phyloP scores from a whole-genome alignment of 805 yeast genomes.

The Schwanniomyces pseudopolymorphus region DNA sequence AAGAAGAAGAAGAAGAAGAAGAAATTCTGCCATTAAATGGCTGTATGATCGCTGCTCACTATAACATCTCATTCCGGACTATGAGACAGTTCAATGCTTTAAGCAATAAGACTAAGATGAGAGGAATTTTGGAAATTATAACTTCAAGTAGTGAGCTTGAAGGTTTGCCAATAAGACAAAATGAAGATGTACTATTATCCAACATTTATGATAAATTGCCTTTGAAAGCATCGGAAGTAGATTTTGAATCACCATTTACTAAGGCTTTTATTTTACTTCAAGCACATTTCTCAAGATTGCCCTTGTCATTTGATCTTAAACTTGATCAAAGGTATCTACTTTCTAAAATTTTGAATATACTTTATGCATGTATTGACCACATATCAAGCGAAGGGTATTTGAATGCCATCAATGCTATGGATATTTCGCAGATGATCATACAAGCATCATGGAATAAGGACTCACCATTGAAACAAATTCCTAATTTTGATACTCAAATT shows the following conservation, averaged over 20 bases:
- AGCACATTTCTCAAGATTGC: conserved; percentile 72
- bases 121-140: conserved; percentile 61
- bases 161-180: conserved; percentile 55
- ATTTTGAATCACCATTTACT: conserved; percentile 54
- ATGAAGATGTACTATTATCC: conserved; percentile 51
- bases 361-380: conserved; percentile 71
- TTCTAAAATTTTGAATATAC: conserved; percentile 45
- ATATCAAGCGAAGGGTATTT: conserved; percentile 78
- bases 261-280: conserved; percentile 78
- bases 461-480: conserved; percentile 77
- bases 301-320: conserved; percentile 57
- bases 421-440: conserved; percentile 80
- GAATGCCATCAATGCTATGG: conserved; percentile 81
- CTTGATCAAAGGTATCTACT: conserved; percentile 58
- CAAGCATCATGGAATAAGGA: conserved; percentile 87
- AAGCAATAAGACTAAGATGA: conserved; percentile 54
- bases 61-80: conserved; percentile 63
- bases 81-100: conserved; percentile 62
- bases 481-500: conserved; percentile 54
- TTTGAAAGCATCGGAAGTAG: conserved; percentile 43
- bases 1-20: conserved; percentile 36
- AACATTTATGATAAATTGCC: conserved; percentile 64
- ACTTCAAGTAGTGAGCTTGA: conserved; percentile 76
- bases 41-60: conserved; percentile 72
- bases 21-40: conserved; percentile 61